Conservation (phyloP, 495 filamentous ascomycete genomes). For the Podospora pseudopauciseta region DNA sequence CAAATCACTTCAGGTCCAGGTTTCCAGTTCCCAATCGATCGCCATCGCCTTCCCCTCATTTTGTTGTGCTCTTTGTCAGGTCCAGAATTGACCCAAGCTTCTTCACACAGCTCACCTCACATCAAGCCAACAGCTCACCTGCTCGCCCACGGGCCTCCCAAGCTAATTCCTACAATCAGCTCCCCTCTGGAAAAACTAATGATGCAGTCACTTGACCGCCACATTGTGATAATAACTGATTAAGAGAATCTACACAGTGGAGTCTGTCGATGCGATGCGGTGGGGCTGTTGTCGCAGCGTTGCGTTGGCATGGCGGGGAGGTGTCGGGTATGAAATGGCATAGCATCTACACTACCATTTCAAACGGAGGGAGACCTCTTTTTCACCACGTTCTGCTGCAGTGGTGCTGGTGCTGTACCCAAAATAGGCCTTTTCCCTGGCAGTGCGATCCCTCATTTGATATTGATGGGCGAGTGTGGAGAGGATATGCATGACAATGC, state of each 20-base stretch:
- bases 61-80: background rate
- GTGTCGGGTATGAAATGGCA: constrained; percentile 10
- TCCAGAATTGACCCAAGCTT: background rate
- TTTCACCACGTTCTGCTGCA: constrained; percentile 6
- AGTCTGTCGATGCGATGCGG: constrained; percentile 19
- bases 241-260: constrained; percentile 11
- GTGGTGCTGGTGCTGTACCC: constrained; percentile 1
- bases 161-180: background rate
- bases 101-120: background rate
- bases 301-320: constrained; percentile 30
- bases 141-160: background rate
- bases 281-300: constrained; percentile 27
- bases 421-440: constrained; percentile 18
- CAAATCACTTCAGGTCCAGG: background rate
- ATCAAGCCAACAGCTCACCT: background rate
- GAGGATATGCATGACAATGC: constrained; percentile 21
- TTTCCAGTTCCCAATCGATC: no score
- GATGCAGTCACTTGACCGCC: constrained; percentile 15
- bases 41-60: background rate
- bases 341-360: background rate
- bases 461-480: constrained; percentile 3
- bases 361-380: constrained; percentile 4
- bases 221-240: constrained; percentile 13
- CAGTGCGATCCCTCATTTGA: constrained; percentile 11
- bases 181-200: background rate